Conservation (phyloP, 2,329 filamentous ascomycete genomes). For the Penicillium griseofulvum region DNA sequence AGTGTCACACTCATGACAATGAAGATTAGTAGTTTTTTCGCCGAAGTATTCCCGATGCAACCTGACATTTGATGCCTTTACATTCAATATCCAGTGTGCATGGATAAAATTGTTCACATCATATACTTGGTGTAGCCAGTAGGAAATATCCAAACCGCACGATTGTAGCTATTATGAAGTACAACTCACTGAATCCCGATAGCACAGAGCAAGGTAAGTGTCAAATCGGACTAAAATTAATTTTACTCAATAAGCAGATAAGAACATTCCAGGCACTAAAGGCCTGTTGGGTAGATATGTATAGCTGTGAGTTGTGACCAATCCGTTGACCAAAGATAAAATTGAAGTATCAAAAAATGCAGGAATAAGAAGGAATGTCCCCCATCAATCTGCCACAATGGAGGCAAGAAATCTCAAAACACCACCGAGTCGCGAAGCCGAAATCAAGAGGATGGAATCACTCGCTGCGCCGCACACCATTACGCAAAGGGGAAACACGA, state of each 20-base stretch:
- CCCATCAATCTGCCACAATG: background rate
- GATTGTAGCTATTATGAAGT: background rate
- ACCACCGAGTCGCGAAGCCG: slow-evolving; percentile 12
- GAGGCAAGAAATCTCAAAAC: slow-evolving; percentile 10
- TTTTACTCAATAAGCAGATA: background rate
- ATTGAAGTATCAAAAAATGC: slow-evolving; percentile 1
- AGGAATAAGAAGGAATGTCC: background rate
- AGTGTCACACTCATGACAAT: too few species aligned
- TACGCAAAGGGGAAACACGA: slow-evolving; percentile 4
- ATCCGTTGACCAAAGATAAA: background rate
- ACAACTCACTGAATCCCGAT: background rate
- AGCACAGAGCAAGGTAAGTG: background rate
- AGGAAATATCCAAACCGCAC: background rate
- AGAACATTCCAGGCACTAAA: background rate
- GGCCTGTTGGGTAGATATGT: background rate
- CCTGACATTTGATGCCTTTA: too few species aligned
- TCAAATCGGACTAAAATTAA: background rate
- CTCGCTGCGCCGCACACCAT: slow-evolving; percentile 20
- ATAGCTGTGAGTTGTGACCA: background rate
- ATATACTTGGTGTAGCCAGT: background rate
- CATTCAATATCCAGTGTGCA: too few species aligned
- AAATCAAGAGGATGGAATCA: slow-evolving; percentile 7
- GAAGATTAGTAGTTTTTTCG: background rate
- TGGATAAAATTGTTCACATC: background rate
- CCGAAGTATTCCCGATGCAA: background rate